Conservation (phyloP, 2,329 filamentous ascomycete genomes). For the Colletotrichum sansevieriae region DNA sequence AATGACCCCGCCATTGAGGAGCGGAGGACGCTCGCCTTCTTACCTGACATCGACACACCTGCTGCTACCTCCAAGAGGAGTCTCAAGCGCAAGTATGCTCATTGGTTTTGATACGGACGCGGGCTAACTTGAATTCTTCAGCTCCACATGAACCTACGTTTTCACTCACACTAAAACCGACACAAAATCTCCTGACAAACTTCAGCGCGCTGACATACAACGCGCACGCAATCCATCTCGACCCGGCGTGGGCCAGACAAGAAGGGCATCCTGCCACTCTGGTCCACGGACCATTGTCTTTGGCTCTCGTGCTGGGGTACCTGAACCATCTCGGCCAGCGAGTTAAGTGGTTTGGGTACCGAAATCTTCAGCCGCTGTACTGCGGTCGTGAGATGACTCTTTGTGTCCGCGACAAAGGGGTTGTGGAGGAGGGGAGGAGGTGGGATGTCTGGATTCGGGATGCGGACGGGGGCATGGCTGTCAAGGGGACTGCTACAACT, state of each 20-base stretch:
- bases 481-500: conserved; percentile 64
- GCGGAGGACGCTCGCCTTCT: conserved; percentile 65
- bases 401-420: conserved; percentile 68
- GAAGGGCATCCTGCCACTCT: conserved; percentile 83
- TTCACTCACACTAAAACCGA: conserved; percentile 71
- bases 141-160: conserved; percentile 49
- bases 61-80: conserved; percentile 39
- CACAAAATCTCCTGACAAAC: conserved; percentile 81
- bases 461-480: conserved; percentile 71
- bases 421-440: conserved; percentile 50
- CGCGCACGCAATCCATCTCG: conserved; percentile 90
- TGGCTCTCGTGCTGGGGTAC: conserved; percentile 81
- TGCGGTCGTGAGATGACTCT: conserved; percentile 78
- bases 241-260: conserved; percentile 75
- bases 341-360: conserved; percentile 77
- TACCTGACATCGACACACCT: conserved; percentile 51
- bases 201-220: conserved; percentile 95
- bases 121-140: conserved; percentile 40
- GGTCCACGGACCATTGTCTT: conserved; percentile 87
- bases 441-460: conserved; percentile 78
- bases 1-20: conserved; percentile 56
- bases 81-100: conserved; percentile 47
- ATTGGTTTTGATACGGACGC: neutral
- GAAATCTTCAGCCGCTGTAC: conserved; percentile 86
- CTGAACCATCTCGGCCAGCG: conserved; percentile 54